Evolutionary conservation across 495 filamentous ascomycete species (phyloP).

Genomic region (Geoglossum glabrum): DNA sequence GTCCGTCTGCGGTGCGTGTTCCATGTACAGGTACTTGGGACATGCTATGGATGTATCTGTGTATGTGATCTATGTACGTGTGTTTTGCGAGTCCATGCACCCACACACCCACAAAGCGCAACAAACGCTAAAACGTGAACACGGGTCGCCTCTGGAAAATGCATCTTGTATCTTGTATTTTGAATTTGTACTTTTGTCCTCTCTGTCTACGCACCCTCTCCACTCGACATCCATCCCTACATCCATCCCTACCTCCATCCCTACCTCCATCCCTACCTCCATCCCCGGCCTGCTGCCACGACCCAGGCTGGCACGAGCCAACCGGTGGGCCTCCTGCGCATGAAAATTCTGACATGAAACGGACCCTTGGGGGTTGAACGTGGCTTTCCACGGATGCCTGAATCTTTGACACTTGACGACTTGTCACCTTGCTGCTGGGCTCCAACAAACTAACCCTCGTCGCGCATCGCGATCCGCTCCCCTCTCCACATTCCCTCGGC

Average conservation of each 20-base stretch:
- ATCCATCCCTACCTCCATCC: no score
- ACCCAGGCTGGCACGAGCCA: background rate
- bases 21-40: no score
- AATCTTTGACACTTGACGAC: background rate
- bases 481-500: background rate
- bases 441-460: background rate
- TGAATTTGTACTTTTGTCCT: no score
- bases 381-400: background rate
- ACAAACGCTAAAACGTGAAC: background rate
- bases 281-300: no score
- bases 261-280: no score
- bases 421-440: background rate
- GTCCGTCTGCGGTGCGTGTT: no score
- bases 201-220: no score
- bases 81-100: no score
- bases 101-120: no score
- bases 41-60: no score
- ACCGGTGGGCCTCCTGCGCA: background rate
- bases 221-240: no score
- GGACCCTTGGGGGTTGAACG: background rate
- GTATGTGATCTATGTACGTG: no score
- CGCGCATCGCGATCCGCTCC: background rate
- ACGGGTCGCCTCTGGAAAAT: background rate
- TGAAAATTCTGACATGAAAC: background rate
- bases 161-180: background rate